Evolutionary conservation across 2,329 filamentous ascomycete genomes (phyloP).

Genomic region (Metarhizium robertsii): DNA sequence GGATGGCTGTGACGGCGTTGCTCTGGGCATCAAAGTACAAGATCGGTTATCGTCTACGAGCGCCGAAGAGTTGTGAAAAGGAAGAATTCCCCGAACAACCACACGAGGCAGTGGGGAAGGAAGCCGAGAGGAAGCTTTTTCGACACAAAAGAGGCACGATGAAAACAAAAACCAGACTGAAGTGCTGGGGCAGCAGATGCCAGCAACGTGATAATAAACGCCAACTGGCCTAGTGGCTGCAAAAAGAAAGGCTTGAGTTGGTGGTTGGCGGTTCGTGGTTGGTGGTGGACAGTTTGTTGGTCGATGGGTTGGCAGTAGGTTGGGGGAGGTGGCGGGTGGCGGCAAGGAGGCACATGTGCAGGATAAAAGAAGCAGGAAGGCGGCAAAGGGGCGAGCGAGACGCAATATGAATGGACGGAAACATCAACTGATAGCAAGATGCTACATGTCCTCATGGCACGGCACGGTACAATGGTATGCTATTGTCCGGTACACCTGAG

Average conservation of each 20-base stretch:
- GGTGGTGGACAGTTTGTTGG: too few species aligned
- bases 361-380: not conserved
- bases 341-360: slow-evolving; percentile 2
- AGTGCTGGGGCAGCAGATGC: too few species aligned
- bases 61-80: not conserved
- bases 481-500: too few species aligned
- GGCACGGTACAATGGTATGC: not conserved
- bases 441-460: not conserved
- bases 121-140: too few species aligned
- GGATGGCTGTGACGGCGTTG: not conserved
- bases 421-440: not conserved
- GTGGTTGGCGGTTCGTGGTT: too few species aligned
- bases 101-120: not conserved
- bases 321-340: not conserved
- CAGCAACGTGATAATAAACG: too few species aligned
- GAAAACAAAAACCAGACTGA: too few species aligned
- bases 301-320: too few species aligned
- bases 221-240: too few species aligned
- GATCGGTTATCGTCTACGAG: not conserved
- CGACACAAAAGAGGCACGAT: too few species aligned
- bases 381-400: not conserved
- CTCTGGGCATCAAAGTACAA: not conserved
- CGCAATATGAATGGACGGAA: not conserved
- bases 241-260: too few species aligned
- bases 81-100: not conserved